These are phyloP conservation scores for Collybia nuda DNA, from an alignment of 768 basidiomycete species.

Conservation along the genomic window DNA sequence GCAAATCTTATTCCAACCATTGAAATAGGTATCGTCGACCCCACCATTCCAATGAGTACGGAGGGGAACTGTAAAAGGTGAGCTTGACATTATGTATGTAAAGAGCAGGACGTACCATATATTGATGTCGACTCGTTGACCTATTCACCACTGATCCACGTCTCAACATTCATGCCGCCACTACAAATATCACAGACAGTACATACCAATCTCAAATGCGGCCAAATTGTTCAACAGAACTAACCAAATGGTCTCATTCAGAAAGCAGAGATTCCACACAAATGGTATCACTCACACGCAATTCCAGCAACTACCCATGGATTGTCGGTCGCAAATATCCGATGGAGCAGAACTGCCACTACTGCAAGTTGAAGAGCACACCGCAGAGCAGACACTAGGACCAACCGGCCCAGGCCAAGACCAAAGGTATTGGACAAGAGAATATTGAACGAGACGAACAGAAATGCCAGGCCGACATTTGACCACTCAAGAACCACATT, in stretches of 20 bases:
- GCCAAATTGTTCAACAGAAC: conserved; percentile 75
- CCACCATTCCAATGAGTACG: conserved; percentile 66
- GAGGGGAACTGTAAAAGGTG: conserved; percentile 51
- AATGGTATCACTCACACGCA: conserved; percentile 51
- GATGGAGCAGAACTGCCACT: conserved; percentile 67
- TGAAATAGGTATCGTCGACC: conserved; percentile 78
- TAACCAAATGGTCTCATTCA: conserved; percentile 20
- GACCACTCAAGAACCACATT: conserved; percentile 51
- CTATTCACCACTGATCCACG: conserved; percentile 69
- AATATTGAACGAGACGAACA: conserved; percentile 75
- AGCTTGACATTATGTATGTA: background rate
- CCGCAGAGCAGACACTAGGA: conserved; percentile 68
- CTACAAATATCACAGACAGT: background rate
- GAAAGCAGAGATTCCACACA: background rate
- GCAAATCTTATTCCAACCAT: conserved; percentile 74
- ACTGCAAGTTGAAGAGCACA: conserved; percentile 79
- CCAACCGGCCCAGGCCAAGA: conserved; percentile 66
- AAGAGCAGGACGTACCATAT: conserved; percentile 55
- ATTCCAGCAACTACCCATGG: conserved; percentile 76
- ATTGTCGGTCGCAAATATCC: conserved; percentile 74
- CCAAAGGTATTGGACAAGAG: conserved; percentile 61
- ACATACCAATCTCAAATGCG: conserved; percentile 72
- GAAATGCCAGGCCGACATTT: conserved; percentile 76
- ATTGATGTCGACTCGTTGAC: conserved; percentile 63
- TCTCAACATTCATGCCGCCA: background rate